Evolutionary conservation across 306 rosid species (phyloP).

Genomic region (Prunus dulcis): DNA sequence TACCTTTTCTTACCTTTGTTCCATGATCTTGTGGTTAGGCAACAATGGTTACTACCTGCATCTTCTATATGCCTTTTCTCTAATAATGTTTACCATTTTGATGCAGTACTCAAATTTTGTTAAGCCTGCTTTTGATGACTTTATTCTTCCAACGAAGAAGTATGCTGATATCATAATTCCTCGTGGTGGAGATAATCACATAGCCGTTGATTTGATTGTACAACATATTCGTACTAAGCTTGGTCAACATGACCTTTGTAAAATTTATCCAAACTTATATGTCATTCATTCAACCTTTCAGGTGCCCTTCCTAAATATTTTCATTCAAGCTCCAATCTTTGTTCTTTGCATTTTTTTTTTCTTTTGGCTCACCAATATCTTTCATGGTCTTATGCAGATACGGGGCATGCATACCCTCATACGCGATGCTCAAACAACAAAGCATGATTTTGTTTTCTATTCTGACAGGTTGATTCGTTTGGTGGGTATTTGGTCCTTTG

Average conservation of each 20-base stretch:
- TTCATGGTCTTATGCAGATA: conserved; percentile 52
- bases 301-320: conserved; percentile 42
- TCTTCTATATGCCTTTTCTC: background rate
- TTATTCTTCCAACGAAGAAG: conserved; percentile 96
- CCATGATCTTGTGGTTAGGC: background rate
- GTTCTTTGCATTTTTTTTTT: background rate
- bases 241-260: conserved; percentile 98
- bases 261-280: conserved; percentile 89
- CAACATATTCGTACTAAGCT: conserved; percentile 97
- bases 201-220: conserved; percentile 95
- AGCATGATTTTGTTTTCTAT: conserved; percentile 95
- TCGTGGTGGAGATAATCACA: conserved; percentile 98
- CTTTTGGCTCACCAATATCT: conserved; percentile 5
- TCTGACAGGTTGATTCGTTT: conserved; percentile 94
- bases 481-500: conserved; percentile 44
- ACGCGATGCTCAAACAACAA: conserved; percentile 85
- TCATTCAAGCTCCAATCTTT: conserved; percentile 19
- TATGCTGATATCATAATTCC: conserved; percentile 98
- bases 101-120: conserved; percentile 95
- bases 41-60: conserved; percentile 12
- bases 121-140: conserved; percentile 99
- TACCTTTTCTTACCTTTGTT: background rate
- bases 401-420: conserved; percentile 97
- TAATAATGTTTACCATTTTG: conserved; percentile 28
- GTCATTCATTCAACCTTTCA: conserved; percentile 97